A percentile compares a stretch with the other conserved stretches of the same genome.
Conservation (phyloP, 2,329 filamentous ascomycete species). For the Paradendryphiella salina region DNA sequence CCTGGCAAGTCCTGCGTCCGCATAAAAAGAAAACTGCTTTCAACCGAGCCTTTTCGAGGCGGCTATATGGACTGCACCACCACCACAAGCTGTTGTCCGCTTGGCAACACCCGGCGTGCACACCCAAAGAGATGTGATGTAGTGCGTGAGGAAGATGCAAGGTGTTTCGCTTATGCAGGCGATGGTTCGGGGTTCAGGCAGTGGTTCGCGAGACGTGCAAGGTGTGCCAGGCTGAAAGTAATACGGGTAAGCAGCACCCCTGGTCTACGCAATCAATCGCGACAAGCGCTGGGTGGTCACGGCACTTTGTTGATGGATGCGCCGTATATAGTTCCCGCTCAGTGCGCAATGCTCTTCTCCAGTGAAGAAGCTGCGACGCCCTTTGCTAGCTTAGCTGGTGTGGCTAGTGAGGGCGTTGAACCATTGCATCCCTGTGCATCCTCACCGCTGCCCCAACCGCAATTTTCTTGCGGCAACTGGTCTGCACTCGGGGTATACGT, state of each 20-base stretch:
- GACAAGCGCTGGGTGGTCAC: background rate
- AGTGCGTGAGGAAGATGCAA: background rate
- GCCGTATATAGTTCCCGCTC: slow-evolving; percentile 2
- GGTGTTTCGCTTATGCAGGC: slow-evolving; percentile 7
- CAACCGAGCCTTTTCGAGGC: slow-evolving; percentile 7
- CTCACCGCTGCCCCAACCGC: slow-evolving; percentile 15
- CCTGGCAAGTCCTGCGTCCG: slow-evolving; percentile 6
- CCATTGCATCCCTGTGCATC: slow-evolving; percentile 10
- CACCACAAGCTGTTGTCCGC: slow-evolving; percentile 18
- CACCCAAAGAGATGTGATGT: slow-evolving; percentile 1
- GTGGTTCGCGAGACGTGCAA: background rate
- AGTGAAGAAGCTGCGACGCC: slow-evolving; percentile 8
- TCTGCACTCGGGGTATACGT: background rate
- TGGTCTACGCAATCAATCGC: background rate
- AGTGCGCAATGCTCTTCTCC: background rate
- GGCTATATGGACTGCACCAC: slow-evolving; percentile 17
- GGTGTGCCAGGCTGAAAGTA: background rate
- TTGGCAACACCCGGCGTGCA: slow-evolving; percentile 8
- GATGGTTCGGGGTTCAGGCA: background rate
- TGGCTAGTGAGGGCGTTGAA: slow-evolving; percentile 14
- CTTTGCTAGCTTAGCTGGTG: slow-evolving; percentile 8
- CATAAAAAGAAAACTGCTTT: slow-evolving; percentile 3
- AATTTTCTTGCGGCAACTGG: background rate
- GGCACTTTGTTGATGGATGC: slow-evolving; percentile 2
- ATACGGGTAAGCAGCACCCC: background rate